Conservation (phyloP, 495 filamentous ascomycete species). For the Viridothelium virens region DNA sequence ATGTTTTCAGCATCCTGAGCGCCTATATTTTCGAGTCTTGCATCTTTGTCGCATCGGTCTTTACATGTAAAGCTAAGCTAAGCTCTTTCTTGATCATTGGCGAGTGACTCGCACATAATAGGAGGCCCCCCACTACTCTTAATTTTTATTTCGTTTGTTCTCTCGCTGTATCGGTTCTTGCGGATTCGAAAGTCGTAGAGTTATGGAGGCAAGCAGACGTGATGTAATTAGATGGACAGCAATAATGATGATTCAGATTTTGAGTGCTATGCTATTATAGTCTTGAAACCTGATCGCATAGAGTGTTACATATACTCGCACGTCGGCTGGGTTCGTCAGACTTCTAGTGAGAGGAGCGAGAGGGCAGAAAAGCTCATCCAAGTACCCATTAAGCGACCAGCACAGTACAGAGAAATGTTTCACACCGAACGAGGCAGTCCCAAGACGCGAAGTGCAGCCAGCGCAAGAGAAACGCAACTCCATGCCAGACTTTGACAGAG, state of each 20-base stretch:
- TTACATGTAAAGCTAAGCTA: neutral
- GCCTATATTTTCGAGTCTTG: neutral
- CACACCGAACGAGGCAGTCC: no score
- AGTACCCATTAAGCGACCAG: no score
- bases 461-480: no score
- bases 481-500: no score
- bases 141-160: neutral
- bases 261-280: neutral
- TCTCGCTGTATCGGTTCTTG: neutral
- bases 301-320: no score
- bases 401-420: no score
- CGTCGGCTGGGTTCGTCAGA: no score
- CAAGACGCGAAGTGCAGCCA: no score
- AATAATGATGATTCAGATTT: slow-evolving; percentile 1
- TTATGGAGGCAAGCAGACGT: neutral
- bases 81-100: neutral
- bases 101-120: slow-evolving; percentile 2
- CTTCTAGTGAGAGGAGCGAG: no score
- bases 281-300: neutral
- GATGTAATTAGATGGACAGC: slow-evolving; percentile 4
- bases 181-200: neutral
- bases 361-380: no score
- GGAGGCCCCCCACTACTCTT: neutral
- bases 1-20: neutral
- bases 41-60: neutral